Percentiles rank a stretch among this genome's conserved stretches.
These are phyloP conservation scores for Hippophae rhamnoides DNA, from an alignment of 306 rosid species.

Conservation along the genomic window DNA sequence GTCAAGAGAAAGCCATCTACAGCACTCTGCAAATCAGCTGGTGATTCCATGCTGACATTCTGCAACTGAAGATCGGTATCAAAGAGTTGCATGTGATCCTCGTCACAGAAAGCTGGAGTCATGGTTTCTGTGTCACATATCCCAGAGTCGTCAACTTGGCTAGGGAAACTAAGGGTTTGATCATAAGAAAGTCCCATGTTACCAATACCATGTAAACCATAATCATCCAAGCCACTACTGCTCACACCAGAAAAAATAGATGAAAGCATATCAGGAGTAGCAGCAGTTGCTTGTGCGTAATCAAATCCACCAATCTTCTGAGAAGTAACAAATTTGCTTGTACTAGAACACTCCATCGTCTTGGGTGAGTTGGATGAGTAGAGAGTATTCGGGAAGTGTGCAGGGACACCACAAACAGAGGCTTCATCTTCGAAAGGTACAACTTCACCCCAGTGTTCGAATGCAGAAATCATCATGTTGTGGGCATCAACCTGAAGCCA, in stretches of 20 bases:
- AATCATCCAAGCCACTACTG: slow-evolving; percentile 60
- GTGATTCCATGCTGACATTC: slow-evolving; percentile 30
- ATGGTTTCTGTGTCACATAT: slow-evolving; percentile 55
- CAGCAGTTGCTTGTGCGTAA: slow-evolving; percentile 45
- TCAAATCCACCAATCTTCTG: slow-evolving; percentile 49
- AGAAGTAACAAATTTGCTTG: slow-evolving; percentile 51
- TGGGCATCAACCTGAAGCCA: slow-evolving; percentile 62
- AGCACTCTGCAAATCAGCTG: slow-evolving; percentile 51
- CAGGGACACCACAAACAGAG: slow-evolving; percentile 37
- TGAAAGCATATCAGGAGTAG: slow-evolving; percentile 73
- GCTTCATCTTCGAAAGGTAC: slow-evolving; percentile 52
- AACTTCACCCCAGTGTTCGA: slow-evolving; percentile 43
- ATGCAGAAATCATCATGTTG: slow-evolving; percentile 50
- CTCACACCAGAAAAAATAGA: slow-evolving; percentile 59
- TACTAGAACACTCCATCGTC: slow-evolving; percentile 42
- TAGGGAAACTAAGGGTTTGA: slow-evolving; percentile 43
- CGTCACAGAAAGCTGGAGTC: slow-evolving; percentile 49
- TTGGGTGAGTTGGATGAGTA: slow-evolving; percentile 48
- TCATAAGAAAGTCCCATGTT: slow-evolving; percentile 53
- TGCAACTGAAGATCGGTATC: slow-evolving; percentile 51
- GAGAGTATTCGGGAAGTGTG: slow-evolving; percentile 32
- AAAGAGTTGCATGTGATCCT: slow-evolving; percentile 58
- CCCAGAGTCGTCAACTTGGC: slow-evolving; percentile 49
- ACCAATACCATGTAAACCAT: slow-evolving; percentile 45
- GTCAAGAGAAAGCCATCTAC: slow-evolving; percentile 38